These are phyloP conservation scores for Hyaloscypha hepaticicola DNA, from an alignment of 495 filamentous ascomycete genomes.

Conservation along the genomic window DNA sequence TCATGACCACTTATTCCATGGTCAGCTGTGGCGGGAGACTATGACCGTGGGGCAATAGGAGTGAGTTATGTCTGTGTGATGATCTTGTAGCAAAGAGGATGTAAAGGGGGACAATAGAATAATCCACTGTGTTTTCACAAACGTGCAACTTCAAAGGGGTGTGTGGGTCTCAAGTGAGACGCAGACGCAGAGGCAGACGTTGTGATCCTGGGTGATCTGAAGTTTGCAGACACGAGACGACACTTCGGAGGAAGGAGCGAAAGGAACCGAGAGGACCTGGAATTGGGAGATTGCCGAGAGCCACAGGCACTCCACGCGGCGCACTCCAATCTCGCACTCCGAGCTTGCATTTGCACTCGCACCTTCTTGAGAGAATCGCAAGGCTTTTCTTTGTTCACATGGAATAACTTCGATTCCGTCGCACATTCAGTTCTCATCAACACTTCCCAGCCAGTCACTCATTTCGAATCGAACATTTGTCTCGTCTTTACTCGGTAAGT, in stretches of 20 bases:
- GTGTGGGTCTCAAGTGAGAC: not conserved
- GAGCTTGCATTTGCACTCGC: not conserved
- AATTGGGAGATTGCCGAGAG: no score
- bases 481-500: conserved; percentile 21
- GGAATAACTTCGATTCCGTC: not conserved
- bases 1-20: not conserved
- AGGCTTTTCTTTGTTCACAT: not conserved
- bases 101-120: no score
- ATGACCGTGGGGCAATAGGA: no score
- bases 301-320: no score
- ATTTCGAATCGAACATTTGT: conserved; percentile 19
- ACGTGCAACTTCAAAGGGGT: not conserved
- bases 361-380: not conserved
- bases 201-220: no score
- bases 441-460: conserved; percentile 17
- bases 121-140: not conserved
- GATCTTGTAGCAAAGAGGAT: no score
- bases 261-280: no score
- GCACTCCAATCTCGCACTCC: not conserved
- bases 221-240: not conserved
- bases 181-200: no score
- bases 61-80: no score
- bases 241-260: no score
- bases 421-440: not conserved
- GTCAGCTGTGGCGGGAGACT: not conserved